These are phyloP conservation scores for Beauveria brongniartii DNA, from an alignment of 2,329 filamentous ascomycete genomes.

Conservation along the genomic window DNA sequence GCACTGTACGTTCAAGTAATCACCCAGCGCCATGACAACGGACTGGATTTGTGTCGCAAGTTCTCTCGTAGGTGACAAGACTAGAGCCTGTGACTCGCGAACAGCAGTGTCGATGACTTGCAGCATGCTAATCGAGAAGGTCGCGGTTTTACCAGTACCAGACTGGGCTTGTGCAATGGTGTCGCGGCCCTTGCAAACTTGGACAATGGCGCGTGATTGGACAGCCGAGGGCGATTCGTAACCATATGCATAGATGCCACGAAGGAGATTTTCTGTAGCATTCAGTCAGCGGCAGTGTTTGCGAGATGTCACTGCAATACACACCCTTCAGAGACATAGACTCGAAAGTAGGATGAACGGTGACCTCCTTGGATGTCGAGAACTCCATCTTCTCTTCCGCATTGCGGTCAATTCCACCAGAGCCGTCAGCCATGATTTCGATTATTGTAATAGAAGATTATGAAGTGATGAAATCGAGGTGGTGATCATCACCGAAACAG, in stretches of 20 bases:
- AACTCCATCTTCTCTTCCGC: constrained; percentile 97
- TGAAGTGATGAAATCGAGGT: not conserved
- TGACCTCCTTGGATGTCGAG: constrained; percentile 95
- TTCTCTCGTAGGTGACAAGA: constrained; percentile 93
- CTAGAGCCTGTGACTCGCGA: constrained; percentile 87
- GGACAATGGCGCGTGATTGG: constrained; percentile 95
- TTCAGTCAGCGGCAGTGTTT: constrained; percentile 3
- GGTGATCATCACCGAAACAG: not conserved
- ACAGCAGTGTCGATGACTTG: constrained; percentile 93
- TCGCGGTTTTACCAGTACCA: constrained; percentile 93
- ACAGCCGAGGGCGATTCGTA: constrained; percentile 98
- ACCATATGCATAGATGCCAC: constrained; percentile 95
- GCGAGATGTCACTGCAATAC: constrained; percentile 13
- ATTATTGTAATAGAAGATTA: not conserved
- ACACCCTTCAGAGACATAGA: constrained; percentile 87
- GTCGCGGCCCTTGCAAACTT: constrained; percentile 97
- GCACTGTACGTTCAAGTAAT: constrained; percentile 99
- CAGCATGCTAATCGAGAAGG: constrained; percentile 92
- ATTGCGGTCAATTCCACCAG: constrained; percentile 72
- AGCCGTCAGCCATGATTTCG: constrained; percentile 75
- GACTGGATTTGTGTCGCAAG: constrained; percentile 97
- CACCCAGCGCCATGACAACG: constrained; percentile 97
- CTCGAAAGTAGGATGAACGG: constrained; percentile 87
- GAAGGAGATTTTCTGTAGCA: constrained; percentile 72
- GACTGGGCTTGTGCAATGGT: constrained; percentile 98